Base-by-base conservation (phyloP, 2,329 filamentous ascomycete genomes). In the Talaromyces albobiverticillius region DNA sequence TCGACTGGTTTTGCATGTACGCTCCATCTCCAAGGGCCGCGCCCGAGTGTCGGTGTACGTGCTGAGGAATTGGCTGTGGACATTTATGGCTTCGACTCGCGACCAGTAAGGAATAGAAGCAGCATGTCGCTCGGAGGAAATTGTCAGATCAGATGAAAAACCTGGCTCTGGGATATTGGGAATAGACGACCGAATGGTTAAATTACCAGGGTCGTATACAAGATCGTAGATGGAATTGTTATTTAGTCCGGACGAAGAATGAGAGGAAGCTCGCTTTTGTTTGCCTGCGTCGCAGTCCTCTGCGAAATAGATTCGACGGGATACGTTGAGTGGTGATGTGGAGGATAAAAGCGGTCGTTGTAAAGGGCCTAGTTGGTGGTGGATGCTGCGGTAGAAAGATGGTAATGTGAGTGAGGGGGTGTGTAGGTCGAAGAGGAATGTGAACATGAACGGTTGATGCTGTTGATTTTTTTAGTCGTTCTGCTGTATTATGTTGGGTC, bases 111-210 rank as follows among this genome's bases (percentile, higher is more conserved):
- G 36, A 4, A 22, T n/a, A 20, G 36, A 2, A 22, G 36, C 4
- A 14, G 32, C 29, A 31, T 31, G 8, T 31, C 29, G 29, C 4
- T 22, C 11, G 22, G 43, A 46, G 2, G 65, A 55, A 6, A n/a
- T n/a, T n/a, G 38, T 18, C 11, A n/a, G 10, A 5, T 16, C 31
- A 11, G 55, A 58, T 31, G 60, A 54, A 38, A 66, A 4, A 68
- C 71, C 76, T 0, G 82, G 79, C 20, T 81, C 75, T 1, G 83
- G 82, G 50, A 87, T 86, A 59, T 85, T 84, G 6, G 84, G 83
- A 16, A 87, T 76, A n/a, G 78, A 82, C 18, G 82, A 81, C 54
- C 83, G 81, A 4, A 85, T 70, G 0, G 82, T 84, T 2, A 83
- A 66, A 29, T 79, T 80, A 6, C 72, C 69, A 1, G 83, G 82